These are phyloP conservation scores for Candida orba DNA, from an alignment of 805 yeast species.

Conservation along the genomic window DNA sequence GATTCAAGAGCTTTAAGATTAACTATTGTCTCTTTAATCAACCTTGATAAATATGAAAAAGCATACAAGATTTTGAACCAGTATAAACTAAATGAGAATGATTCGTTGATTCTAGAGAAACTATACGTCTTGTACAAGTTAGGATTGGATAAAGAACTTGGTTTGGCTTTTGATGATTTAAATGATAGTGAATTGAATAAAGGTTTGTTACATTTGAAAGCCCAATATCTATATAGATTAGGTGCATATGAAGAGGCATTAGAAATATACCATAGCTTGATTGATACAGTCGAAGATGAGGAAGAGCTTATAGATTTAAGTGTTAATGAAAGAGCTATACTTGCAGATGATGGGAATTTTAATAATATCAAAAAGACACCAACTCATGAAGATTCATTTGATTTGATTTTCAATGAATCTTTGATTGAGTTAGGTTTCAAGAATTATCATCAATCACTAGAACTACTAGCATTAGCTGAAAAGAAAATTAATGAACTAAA, in stretches of 20 bases:
- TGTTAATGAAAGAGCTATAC: constrained; percentile 63
- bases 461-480: constrained; percentile 39
- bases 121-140: constrained; percentile 60
- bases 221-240: constrained; percentile 43
- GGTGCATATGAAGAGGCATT: constrained; percentile 48
- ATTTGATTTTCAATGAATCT: constrained; percentile 58
- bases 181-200: constrained; percentile 21
- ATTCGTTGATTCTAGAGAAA: constrained; percentile 40
- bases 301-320: constrained; percentile 44
- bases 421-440: constrained; percentile 42
- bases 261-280: constrained; percentile 41
- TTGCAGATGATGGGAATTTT: constrained; percentile 36
- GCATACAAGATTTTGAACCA: constrained; percentile 39
- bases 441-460: constrained; percentile 33
- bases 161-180: constrained; percentile 18
- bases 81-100: constrained; percentile 30
- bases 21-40: constrained; percentile 55
- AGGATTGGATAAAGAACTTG: constrained; percentile 28
- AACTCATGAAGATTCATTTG: constrained; percentile 38
- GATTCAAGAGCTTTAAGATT: constrained; percentile 30
- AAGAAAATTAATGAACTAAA: constrained; percentile 33
- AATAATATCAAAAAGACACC: constrained; percentile 13
- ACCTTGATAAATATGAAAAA: constrained; percentile 51
- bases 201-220: constrained; percentile 42
- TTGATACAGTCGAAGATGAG: constrained; percentile 28